Percentiles rank a stretch among this genome's conserved stretches.
Conservation (phyloP, 75 land plant genomes). For the Larix kaempferi region DNA sequence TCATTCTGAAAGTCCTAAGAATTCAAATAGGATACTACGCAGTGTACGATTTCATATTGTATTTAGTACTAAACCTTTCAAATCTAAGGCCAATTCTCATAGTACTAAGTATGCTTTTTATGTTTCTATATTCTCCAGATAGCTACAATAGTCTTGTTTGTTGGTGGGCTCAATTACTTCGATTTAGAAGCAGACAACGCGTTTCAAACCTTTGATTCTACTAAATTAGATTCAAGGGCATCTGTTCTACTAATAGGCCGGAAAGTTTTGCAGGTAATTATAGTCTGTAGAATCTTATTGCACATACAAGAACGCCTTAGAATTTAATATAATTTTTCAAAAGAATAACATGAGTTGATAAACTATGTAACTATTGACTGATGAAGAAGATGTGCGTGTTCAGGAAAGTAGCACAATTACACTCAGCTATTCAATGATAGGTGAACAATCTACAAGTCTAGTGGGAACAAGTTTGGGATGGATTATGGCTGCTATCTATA, state of each 20-base stretch:
- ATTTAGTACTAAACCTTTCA: too few relatives aligned
- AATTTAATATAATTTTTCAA: neutral
- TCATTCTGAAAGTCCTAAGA: constrained; percentile 12
- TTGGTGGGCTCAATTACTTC: constrained; percentile 22
- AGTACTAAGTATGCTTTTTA: neutral
- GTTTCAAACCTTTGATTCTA: neutral
- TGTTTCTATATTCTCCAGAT: constrained; percentile 15
- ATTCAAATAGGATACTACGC: constrained; percentile 25
- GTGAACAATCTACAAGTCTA: constrained; percentile 8
- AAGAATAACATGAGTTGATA: too few relatives aligned
- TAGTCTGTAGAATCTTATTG: too few relatives aligned
- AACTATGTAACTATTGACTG: neutral
- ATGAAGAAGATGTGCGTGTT: neutral
- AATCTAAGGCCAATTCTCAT: neutral
- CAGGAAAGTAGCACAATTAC: neutral
- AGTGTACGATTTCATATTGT: constrained; percentile 13
- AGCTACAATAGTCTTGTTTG: constrained; percentile 17
- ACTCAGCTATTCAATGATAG: neutral
- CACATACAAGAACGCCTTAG: too few relatives aligned
- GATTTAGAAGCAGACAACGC: neutral
- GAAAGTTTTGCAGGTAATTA: constrained; percentile 35
- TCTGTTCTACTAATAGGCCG: constrained; percentile 25
- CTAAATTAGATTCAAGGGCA: neutral
- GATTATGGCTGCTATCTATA: constrained; percentile 76
- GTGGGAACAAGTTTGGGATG: constrained; percentile 52